Conservation (phyloP, 257 asterid species). For the Solanum chilense region DNA sequence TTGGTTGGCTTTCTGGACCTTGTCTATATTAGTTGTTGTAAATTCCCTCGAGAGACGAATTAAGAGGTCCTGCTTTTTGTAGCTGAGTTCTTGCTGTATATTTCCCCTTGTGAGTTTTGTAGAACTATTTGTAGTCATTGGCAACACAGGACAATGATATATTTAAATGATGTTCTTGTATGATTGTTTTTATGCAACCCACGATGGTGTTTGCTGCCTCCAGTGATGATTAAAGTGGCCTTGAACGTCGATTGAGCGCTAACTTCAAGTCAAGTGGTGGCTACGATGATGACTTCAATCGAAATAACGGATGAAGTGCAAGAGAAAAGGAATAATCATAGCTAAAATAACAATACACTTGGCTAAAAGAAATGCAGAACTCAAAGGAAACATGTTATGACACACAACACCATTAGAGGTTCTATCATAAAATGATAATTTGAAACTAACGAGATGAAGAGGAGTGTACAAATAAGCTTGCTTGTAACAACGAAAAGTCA, state of each 20-base stretch:
- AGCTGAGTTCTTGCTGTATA: not conserved
- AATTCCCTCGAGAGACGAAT: not conserved
- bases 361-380: too few relatives aligned
- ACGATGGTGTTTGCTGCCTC: slow-evolving; percentile 17
- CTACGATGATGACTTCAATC: too few relatives aligned
- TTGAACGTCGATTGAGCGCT: slow-evolving; percentile 19
- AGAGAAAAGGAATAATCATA: too few relatives aligned
- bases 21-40: not conserved
- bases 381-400: too few relatives aligned
- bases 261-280: too few relatives aligned
- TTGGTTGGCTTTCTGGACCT: not conserved
- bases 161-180: slow-evolving; percentile 1
- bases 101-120: not conserved
- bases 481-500: too few relatives aligned
- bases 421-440: too few relatives aligned
- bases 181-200: slow-evolving; percentile 14
- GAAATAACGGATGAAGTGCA: too few relatives aligned
- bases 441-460: too few relatives aligned
- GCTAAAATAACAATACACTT: too few relatives aligned
- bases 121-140: not conserved
- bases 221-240: slow-evolving; percentile 40
- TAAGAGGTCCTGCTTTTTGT: not conserved
- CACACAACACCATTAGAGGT: too few relatives aligned
- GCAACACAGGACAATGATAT: not conserved
- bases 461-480: too few relatives aligned